A percentile compares a stretch with the other conserved stretches of the same genome.
Evolutionary conservation across 2,329 filamentous ascomycete genomes (phyloP).

Genomic region (Pseudocercospora fijiensis): DNA sequence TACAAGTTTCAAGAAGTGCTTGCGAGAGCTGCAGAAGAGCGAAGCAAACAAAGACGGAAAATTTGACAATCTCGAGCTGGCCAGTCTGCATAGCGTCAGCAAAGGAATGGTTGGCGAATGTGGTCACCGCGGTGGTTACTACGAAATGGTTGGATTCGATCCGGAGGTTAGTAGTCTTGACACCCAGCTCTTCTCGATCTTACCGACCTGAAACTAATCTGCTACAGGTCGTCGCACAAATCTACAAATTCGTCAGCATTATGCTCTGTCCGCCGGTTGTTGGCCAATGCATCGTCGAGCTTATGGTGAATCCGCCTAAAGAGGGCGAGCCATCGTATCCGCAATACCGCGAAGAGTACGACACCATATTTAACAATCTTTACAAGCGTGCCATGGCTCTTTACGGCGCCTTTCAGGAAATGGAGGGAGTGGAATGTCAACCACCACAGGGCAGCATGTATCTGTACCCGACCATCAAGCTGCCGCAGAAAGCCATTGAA

Average conservation of each 20-base stretch:
- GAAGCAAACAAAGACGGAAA: conserved; percentile 63
- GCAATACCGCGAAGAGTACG: conserved; percentile 83
- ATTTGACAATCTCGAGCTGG: conserved; percentile 84
- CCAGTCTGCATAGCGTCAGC: conserved; percentile 86
- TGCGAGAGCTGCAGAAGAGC: conserved; percentile 73
- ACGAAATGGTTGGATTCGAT: conserved; percentile 90
- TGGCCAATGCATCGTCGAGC: conserved; percentile 91
- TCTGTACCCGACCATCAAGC: conserved; percentile 89
- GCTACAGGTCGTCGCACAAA: conserved; percentile 74
- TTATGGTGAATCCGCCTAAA: conserved; percentile 95
- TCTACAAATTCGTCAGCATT: conserved; percentile 99
- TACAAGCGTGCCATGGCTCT: conserved; percentile 77
- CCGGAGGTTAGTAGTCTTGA: conserved; percentile 34
- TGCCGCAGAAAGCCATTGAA: conserved; percentile 72
- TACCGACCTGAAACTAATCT: conserved; percentile 26
- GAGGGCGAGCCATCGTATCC: conserved; percentile 79
- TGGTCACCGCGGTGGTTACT: conserved; percentile 95
- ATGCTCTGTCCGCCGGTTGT: conserved; percentile 93
- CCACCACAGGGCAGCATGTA: conserved; percentile 96
- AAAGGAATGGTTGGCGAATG: conserved; percentile 99
- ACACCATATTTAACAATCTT: conserved; percentile 74
- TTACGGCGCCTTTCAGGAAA: conserved; percentile 84
- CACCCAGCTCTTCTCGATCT: not conserved
- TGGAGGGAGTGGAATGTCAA: conserved; percentile 94
- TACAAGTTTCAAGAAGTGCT: conserved; percentile 88